These are phyloP conservation scores for Fusarium coffeatum DNA, from an alignment of 2,329 filamentous ascomycete genomes.

Conservation along the genomic window DNA sequence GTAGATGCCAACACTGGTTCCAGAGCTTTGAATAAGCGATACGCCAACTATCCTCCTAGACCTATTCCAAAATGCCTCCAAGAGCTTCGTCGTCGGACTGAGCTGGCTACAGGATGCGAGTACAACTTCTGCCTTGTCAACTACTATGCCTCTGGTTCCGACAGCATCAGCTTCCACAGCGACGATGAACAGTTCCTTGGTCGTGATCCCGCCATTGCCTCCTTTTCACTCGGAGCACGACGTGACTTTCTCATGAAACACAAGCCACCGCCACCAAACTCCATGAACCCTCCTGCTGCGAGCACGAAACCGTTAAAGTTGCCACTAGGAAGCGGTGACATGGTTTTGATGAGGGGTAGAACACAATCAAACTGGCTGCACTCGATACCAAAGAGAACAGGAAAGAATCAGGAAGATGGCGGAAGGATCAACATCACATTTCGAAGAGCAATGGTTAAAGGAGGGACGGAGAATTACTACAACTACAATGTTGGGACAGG, in stretches of 20 bases:
- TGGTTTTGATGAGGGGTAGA: conserved; percentile 80
- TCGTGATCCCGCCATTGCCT: conserved; percentile 75
- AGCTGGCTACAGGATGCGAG: conserved; percentile 71
- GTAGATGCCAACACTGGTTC: conserved; percentile 57
- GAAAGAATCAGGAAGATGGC: conserved; percentile 70
- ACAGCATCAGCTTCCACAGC: conserved; percentile 83
- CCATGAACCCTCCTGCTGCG: conserved; percentile 45
- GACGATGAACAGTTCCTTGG: conserved; percentile 85
- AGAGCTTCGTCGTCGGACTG: conserved; percentile 69
- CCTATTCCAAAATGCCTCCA: conserved; percentile 79
- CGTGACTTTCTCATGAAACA: conserved; percentile 85
- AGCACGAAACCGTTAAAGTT: conserved; percentile 59
- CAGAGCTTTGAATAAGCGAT: conserved; percentile 64
- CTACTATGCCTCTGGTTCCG: conserved; percentile 81
- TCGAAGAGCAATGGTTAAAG: conserved; percentile 74
- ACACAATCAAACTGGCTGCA: conserved; percentile 85
- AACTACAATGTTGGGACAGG: conserved; percentile 83
- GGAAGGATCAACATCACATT: conserved; percentile 84
- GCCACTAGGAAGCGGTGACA: conserved; percentile 74
- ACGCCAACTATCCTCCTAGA: conserved; percentile 68
- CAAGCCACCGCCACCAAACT: conserved; percentile 65
- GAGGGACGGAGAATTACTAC: conserved; percentile 85
- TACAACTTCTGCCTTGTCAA: conserved; percentile 88
- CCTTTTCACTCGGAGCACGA: conserved; percentile 76
- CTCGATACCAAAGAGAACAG: conserved; percentile 79